Evolutionary conservation across 768 basidiomycete genomes (phyloP).

Genomic region (Sporobolomyces phaffii): DNA sequence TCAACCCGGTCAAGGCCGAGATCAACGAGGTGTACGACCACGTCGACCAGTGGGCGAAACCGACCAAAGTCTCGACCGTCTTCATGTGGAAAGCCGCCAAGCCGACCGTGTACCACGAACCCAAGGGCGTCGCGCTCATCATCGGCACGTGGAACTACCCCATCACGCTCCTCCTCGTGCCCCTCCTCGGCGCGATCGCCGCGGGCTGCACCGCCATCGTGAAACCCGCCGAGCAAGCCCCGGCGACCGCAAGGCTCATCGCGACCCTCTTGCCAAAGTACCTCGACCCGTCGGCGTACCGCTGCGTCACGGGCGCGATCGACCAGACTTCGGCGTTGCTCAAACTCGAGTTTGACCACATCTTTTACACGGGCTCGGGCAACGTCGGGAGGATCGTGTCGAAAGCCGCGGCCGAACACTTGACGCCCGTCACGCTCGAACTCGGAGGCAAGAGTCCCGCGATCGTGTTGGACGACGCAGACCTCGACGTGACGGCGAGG

Average conservation of each 20-base stretch:
- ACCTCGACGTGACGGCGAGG: slow-evolving; percentile 55
- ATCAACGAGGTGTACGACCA: slow-evolving; percentile 55
- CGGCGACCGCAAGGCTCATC: slow-evolving; percentile 56
- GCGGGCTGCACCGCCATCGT: slow-evolving; percentile 67
- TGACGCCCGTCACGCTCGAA: slow-evolving; percentile 64
- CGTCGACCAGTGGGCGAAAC: slow-evolving; percentile 69
- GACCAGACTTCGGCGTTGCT: slow-evolving; percentile 13
- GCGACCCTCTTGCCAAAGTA: slow-evolving; percentile 69
- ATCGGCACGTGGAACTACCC: slow-evolving; percentile 52
- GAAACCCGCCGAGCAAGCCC: slow-evolving; percentile 66
- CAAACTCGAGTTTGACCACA: slow-evolving; percentile 44
- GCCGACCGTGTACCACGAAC: slow-evolving; percentile 64
- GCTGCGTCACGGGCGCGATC: slow-evolving; percentile 18
- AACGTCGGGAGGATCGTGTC: slow-evolving; percentile 65
- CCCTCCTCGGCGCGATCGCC: slow-evolving; percentile 67
- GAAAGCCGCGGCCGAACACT: slow-evolving; percentile 65
- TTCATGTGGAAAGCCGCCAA: slow-evolving; percentile 58
- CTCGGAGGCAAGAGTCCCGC: slow-evolving; percentile 45
- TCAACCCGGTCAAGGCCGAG: slow-evolving; percentile 54
- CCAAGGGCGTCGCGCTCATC: slow-evolving; percentile 52
- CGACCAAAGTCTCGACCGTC: slow-evolving; percentile 56
- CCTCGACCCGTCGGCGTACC: slow-evolving; percentile 55
- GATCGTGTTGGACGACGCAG: slow-evolving; percentile 58
- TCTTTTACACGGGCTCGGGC: slow-evolving; percentile 60
- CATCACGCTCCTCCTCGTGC: slow-evolving; percentile 56